Evolutionary conservation across 192 early-diverging fungal genomes (phyloP), one percentile per base, ranked within the genome.

Genomic region (Backusella morwellensis): DNA sequence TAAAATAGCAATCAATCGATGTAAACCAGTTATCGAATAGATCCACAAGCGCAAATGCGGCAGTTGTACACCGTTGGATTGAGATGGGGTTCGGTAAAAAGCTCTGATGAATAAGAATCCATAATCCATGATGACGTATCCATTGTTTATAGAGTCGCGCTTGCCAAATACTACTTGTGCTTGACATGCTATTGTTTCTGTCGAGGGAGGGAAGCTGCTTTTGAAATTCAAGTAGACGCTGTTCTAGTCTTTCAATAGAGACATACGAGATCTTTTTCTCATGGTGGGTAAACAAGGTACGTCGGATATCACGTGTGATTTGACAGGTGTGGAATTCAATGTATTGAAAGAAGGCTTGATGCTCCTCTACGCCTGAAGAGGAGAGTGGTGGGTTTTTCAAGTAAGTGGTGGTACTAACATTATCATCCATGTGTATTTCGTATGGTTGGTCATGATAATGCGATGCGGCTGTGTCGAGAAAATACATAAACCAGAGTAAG

Each of bases 71-170:
- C 23, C 74, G 34, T 71, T 75, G 42, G 1, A 78, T n/a, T 3
- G 80, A 82, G 32, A 70, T 47, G 11, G 80, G 80, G 7, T 74
- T 66, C 0, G 80, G 80, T 29, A 82, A 68, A 54, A 78, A 82
- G 21, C 73, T 78, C 35, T 82, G 80, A 66, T 82, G 80, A 35
- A 82, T 44, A 9, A 82, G 38, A 38, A 82, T 82, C 80, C 80
- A 82, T 14, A 72, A 70, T 23, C 80, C 80, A 59, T 82, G 77
- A 26, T 78, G 77, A 17, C 73, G 67, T 12, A 82, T 82, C 69
- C 74, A 72, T 19, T 78, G 77, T 36, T 78, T 78, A 52, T 75
- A 82, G 4, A 75, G 75, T 0, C 80, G 73, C 0, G 59, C 50
- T n/a, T 75, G 67, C 80, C 80, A 82, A 4, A 68, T 17, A 68